phyloP scores from a whole-genome alignment of 345 rosid species.

The Trapa bicornis region DNA sequence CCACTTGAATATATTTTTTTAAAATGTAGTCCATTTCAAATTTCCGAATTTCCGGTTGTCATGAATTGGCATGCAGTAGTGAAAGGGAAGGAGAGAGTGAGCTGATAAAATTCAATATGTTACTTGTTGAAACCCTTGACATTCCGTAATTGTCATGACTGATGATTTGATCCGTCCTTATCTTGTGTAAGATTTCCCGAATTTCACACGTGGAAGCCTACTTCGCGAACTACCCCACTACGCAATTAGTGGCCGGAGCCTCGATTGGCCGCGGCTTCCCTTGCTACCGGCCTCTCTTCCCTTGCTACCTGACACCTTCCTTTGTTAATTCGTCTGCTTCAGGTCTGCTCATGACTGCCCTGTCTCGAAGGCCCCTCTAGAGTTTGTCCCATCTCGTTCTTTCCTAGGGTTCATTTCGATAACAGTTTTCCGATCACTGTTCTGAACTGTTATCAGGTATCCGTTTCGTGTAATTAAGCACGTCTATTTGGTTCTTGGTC shows the following conservation, averaged over 20 bases:
- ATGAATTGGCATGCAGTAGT: no score
- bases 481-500: not conserved
- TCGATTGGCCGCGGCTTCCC: not conserved
- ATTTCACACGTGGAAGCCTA: slow-evolving; percentile 6
- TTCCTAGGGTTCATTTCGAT: no score
- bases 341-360: not conserved
- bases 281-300: not conserved
- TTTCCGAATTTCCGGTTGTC: no score
- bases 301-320: not conserved
- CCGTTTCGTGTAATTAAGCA: not conserved
- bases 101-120: not conserved
- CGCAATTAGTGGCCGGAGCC: not conserved
- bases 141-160: not conserved
- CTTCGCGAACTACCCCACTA: not conserved
- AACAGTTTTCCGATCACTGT: not conserved
- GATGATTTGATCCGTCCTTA: not conserved
- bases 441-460: not conserved
- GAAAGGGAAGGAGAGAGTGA: not conserved
- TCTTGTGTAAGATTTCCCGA: not conserved
- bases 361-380: not conserved
- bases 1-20: no score
- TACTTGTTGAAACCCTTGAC: no score
- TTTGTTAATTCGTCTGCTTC: not conserved
- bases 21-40: no score
- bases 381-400: not conserved